Evolutionary conservation across 352 stramenopile genomes (phyloP).

Genomic region (Globisporangium middletonii): DNA sequence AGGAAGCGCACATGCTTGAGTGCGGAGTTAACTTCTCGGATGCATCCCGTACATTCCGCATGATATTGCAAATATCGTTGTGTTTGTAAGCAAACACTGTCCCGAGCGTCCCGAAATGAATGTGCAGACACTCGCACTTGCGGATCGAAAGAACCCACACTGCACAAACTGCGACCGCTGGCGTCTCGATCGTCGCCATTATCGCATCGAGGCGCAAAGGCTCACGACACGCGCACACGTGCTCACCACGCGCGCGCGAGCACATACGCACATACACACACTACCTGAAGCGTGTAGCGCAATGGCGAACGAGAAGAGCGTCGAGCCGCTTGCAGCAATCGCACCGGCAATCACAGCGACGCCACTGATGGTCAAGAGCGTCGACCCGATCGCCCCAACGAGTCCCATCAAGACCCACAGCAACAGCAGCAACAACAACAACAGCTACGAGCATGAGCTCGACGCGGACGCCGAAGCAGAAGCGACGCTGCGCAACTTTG

Average conservation of each 20-base stretch:
- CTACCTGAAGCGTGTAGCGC: neutral
- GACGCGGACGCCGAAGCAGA: slow-evolving; percentile 44
- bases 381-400: neutral
- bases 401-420: neutral
- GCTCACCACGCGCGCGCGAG: neutral
- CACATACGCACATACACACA: neutral
- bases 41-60: too few species aligned
- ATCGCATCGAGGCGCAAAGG: slow-evolving; percentile 5
- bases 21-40: too few species aligned
- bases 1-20: too few species aligned
- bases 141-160: slow-evolving; percentile 4
- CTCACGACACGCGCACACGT: neutral
- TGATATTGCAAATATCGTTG: too few species aligned
- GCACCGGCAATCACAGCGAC: neutral
- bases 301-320: slow-evolving; percentile 25
- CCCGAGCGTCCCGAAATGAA: slow-evolving; percentile 8
- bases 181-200: slow-evolving; percentile 4
- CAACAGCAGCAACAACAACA: slow-evolving; percentile 9
- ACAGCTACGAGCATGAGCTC: slow-evolving; percentile 11
- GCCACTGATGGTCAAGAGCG: too few species aligned
- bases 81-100: neutral
- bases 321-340: slow-evolving; percentile 10
- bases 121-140: neutral
- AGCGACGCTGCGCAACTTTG: slow-evolving; percentile 30
- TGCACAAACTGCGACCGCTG: neutral